Base-by-base conservation (phyloP, 179 eudicot genomes). In the Beta macrorhiza region DNA sequence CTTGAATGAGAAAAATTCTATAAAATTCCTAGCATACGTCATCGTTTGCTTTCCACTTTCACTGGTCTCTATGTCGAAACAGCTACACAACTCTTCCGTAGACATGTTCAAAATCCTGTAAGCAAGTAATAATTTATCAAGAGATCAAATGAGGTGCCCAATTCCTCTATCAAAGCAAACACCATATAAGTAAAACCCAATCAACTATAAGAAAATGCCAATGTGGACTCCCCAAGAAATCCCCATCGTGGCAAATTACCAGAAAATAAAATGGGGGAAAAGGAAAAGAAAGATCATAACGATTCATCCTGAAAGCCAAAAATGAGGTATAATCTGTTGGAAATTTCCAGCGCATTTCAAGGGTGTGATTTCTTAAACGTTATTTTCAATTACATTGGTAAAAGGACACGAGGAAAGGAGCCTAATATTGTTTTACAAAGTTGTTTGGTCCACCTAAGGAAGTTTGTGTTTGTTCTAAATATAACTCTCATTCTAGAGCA, bases 1-100 rank as follows among this genome's bases (percentile, higher is more conserved):
- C 83, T 86, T 86, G 83, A 84, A 93, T 32, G 95, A 92, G 80
- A 92, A 89, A 76, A 87, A 93, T 56, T 93, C 98, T 20, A 92
- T 11, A 56, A 93, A 88, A 79, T 84, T 89, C 87, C 91, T 91
- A 3, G 93, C 92, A 84, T 87, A 90, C 1, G 42, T 52, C 49
- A 81, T 76, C 42, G 88, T 84, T 67, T 87, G 87, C 82, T 87
- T 89, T 25, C 79, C 75, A 62, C 58, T 80, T 75, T 86, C 92
- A 78, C 87, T 86, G 59, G 86, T 65, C 86, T 88, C 89, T 2
- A 16, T 67, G 58, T 91, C 95, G 85, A 92, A 93, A 79, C 74
- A 74, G 57, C 75, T 80, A 67, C 86, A 89, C 83, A 93, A 78
- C 57, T 93, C 91, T 73, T 91, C 91, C 14, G 86, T 82, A 32